Percentiles rank a stretch among this genome's conserved stretches.
phyloP scores from a whole-genome alignment of 306 rosid genomes.

The Lablab purpureus region DNA sequence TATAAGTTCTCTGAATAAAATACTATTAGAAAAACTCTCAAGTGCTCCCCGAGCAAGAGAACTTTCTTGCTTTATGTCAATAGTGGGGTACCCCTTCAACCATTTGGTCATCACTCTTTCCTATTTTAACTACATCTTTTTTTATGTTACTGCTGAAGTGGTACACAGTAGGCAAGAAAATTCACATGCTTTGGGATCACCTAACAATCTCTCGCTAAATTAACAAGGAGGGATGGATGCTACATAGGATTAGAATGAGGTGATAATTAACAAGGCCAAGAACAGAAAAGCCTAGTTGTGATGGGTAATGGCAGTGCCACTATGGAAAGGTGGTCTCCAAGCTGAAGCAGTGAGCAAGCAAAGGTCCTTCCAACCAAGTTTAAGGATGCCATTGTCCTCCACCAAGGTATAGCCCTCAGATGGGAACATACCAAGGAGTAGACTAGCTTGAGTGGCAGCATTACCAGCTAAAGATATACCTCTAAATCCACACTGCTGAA shows the following conservation, averaged over 20 bases:
- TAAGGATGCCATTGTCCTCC: constrained; percentile 94
- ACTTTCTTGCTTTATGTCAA: constrained; percentile 34
- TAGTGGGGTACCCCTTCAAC: constrained; percentile 42
- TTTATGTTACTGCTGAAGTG: constrained; percentile 31
- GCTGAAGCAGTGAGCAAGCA: constrained; percentile 99
- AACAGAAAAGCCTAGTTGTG: constrained; percentile 30
- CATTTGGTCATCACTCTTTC: constrained; percentile 22
- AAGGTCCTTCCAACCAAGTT: constrained; percentile 98
- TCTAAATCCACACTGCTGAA: constrained; percentile 86
- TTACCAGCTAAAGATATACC: constrained; percentile 93
- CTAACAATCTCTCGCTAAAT: constrained; percentile 37
- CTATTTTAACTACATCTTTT: constrained; percentile 24
- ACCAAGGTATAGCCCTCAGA: constrained; percentile 95
- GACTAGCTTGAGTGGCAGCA: constrained; percentile 92
- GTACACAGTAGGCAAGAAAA: constrained; percentile 45
- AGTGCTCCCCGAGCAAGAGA: constrained; percentile 32
- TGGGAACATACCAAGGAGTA: constrained; percentile 93
- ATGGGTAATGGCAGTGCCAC: constrained; percentile 42
- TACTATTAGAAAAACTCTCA: constrained; percentile 13
- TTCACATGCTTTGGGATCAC: constrained; percentile 40
- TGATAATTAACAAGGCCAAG: neutral
- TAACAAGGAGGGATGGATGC: constrained; percentile 34
- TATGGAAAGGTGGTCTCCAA: constrained; percentile 85
- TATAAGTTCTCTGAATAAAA: constrained; percentile 42
- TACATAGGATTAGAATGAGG: constrained; percentile 22